A percentile compares a stretch with the other conserved stretches of the same genome.
These are phyloP conservation scores for Coemansia asiatica DNA, from an alignment of 192 early-diverging fungal species.

Conservation along the genomic window DNA sequence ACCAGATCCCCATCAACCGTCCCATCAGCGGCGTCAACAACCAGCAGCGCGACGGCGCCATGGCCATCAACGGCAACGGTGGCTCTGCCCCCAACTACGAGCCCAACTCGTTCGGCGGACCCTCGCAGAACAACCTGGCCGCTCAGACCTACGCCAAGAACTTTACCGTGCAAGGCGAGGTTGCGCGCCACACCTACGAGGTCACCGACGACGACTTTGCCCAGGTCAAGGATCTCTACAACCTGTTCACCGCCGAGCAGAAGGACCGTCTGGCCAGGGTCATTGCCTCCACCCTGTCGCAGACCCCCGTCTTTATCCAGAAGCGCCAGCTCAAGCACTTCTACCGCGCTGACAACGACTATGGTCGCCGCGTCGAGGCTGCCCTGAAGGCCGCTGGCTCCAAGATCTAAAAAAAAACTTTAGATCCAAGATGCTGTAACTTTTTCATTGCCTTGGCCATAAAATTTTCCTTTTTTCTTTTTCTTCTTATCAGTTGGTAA, in stretches of 20 bases:
- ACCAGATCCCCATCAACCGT: slow-evolving; percentile 80
- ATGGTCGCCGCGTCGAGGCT: slow-evolving; percentile 67
- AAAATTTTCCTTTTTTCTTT: slow-evolving; percentile 1
- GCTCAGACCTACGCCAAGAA: slow-evolving; percentile 57
- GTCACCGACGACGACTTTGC: slow-evolving; percentile 65
- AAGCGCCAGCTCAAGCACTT: slow-evolving; percentile 71
- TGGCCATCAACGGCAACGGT: slow-evolving; percentile 64
- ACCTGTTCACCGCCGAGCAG: slow-evolving; percentile 62
- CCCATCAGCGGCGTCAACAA: slow-evolving; percentile 62
- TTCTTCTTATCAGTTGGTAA: no score
- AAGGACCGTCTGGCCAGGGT: slow-evolving; percentile 63
- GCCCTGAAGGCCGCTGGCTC: slow-evolving; percentile 58
- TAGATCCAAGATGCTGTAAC: neutral
- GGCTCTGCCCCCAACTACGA: slow-evolving; percentile 68
- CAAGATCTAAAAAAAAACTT: slow-evolving; percentile 43
- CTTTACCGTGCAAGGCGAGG: slow-evolving; percentile 50
- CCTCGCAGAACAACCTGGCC: slow-evolving; percentile 60
- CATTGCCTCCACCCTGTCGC: slow-evolving; percentile 63
- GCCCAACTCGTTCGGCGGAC: slow-evolving; percentile 65
- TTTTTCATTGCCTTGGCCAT: neutral
- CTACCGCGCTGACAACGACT: slow-evolving; percentile 72
- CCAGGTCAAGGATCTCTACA: slow-evolving; percentile 67
- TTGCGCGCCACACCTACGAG: slow-evolving; percentile 63
- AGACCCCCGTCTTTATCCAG: slow-evolving; percentile 66
- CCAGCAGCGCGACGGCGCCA: slow-evolving; percentile 77